Evolutionary conservation across 78 protist species (phyloP).

Genomic region (Corallochytrium limacisporum): DNA sequence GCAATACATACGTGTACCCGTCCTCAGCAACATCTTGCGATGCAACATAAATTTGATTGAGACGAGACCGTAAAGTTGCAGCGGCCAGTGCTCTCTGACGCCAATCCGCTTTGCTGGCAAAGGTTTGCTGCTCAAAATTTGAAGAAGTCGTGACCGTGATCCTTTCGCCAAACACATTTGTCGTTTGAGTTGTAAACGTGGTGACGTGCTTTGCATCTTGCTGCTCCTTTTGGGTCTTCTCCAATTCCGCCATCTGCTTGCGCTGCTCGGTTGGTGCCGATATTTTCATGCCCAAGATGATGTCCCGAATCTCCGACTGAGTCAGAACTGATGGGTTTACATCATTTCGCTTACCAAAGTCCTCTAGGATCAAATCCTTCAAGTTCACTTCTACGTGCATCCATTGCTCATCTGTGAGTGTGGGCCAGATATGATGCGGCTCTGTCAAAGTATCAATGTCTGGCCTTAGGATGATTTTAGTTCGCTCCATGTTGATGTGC

Average conservation of each 20-base stretch:
- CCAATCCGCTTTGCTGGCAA: conserved; percentile 92
- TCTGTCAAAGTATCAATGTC: conserved; percentile 70
- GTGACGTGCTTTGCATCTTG: conserved; percentile 73
- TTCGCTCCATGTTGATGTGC: conserved; percentile 80
- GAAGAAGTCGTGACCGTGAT: conserved; percentile 81
- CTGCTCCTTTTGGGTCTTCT: conserved; percentile 78
- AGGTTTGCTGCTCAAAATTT: conserved; percentile 79
- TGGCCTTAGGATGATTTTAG: conserved; percentile 86
- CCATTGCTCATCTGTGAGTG: conserved; percentile 96
- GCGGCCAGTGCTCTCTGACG: conserved; percentile 95
- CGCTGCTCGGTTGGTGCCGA: conserved; percentile 95
- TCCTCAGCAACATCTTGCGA: conserved; percentile 75
- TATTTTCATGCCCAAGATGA: conserved; percentile 99
- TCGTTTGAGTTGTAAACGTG: conserved; percentile 68
- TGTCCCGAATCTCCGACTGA: conserved; percentile 95
- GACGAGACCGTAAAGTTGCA: conserved; percentile 92
- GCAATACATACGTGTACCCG: conserved; percentile 91
- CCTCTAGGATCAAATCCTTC: conserved; percentile 94
- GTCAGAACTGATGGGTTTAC: conserved; percentile 93
- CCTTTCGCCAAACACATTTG: conserved; percentile 91
- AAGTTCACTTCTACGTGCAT: conserved; percentile 79
- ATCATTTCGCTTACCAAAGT: conserved; percentile 96
- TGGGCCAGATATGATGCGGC: conserved; percentile 98
- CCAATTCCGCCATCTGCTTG: conserved; percentile 93
- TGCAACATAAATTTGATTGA: conserved; percentile 91